Evolutionary conservation across 2,329 filamentous ascomycete genomes (phyloP).

Genomic region (Dactylellina haptotyla): DNA sequence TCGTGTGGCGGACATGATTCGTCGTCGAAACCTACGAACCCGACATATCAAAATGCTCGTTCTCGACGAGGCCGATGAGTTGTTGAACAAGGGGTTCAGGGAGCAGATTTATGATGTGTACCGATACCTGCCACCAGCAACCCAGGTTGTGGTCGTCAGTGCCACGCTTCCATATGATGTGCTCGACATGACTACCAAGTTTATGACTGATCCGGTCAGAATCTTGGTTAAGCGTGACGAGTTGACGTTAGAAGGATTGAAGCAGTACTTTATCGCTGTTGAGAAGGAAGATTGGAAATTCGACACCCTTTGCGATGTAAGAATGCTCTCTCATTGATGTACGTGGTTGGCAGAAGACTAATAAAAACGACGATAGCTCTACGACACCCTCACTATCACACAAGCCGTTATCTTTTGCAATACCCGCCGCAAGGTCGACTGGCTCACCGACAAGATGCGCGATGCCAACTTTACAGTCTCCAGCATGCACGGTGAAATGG

Average conservation of each 20-base stretch:
- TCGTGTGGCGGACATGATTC: slow-evolving; percentile 87
- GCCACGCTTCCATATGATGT: slow-evolving; percentile 98
- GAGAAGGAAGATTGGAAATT: slow-evolving; percentile 99
- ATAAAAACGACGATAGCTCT: slow-evolving; percentile 66
- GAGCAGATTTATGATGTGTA: slow-evolving; percentile 99
- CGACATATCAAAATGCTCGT: slow-evolving; percentile 82
- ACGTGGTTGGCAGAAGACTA: neutral
- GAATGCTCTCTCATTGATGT: neutral
- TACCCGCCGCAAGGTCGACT: slow-evolving; percentile 97
- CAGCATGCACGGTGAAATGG: slow-evolving; percentile 99
- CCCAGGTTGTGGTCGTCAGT: slow-evolving; percentile 97
- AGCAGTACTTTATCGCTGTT: slow-evolving; percentile 99
- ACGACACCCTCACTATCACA: slow-evolving; percentile 97
- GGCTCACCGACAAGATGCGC: slow-evolving; percentile 99
- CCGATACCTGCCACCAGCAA: slow-evolving; percentile 93
- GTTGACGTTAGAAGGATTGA: slow-evolving; percentile 93
- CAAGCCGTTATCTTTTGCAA: slow-evolving; percentile 99
- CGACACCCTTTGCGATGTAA: slow-evolving; percentile 87
- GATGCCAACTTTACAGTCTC: slow-evolving; percentile 98
- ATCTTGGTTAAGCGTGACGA: slow-evolving; percentile 99
- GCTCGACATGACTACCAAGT: slow-evolving; percentile 98
- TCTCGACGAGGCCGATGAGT: slow-evolving; percentile 78
- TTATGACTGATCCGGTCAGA: slow-evolving; percentile 97
- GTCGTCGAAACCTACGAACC: slow-evolving; percentile 76
- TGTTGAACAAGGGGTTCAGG: slow-evolving; percentile 91